A percentile compares a stretch with the other conserved stretches of the same genome.
phyloP scores from a whole-genome alignment of 2,329 filamentous ascomycete species.

The Xylariaceae sp. region DNA sequence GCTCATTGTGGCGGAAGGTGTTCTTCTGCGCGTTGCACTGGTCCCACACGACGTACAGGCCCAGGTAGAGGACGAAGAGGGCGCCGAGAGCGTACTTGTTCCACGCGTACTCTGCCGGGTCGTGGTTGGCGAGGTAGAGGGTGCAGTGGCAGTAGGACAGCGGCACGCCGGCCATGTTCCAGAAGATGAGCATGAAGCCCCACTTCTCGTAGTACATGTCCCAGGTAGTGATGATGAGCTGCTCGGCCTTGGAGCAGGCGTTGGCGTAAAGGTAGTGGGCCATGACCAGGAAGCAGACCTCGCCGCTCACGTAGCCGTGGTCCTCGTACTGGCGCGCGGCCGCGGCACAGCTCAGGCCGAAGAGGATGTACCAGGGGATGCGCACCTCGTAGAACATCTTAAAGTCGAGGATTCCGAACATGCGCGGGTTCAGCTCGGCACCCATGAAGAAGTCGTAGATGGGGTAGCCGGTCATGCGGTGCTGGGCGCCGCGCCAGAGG shows the following conservation, averaged over 20 bases:
- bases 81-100: slow-evolving; percentile 58
- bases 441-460: slow-evolving; percentile 95
- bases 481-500: slow-evolving; percentile 68
- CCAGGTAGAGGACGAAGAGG: slow-evolving; percentile 66
- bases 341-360: slow-evolving; percentile 67
- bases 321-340: slow-evolving; percentile 76
- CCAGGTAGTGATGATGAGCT: slow-evolving; percentile 84
- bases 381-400: slow-evolving; percentile 97
- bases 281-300: slow-evolving; percentile 77
- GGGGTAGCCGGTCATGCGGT: slow-evolving; percentile 83
- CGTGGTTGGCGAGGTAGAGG: slow-evolving; percentile 78
- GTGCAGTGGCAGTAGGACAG: slow-evolving; percentile 92
- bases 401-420: slow-evolving; percentile 83
- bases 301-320: slow-evolving; percentile 80
- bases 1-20: slow-evolving; percentile 74
- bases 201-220: slow-evolving; percentile 98
- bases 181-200: slow-evolving; percentile 97
- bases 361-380: slow-evolving; percentile 85
- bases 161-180: slow-evolving; percentile 88
- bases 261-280: slow-evolving; percentile 90
- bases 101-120: slow-evolving; percentile 70
- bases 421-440: slow-evolving; percentile 78
- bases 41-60: slow-evolving; percentile 88
- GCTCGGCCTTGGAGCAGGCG: slow-evolving; percentile 85
- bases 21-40: slow-evolving; percentile 92